Evolutionary conservation across 352 stramenopile genomes (phyloP).

Genomic region (Pythium phragmitis): DNA sequence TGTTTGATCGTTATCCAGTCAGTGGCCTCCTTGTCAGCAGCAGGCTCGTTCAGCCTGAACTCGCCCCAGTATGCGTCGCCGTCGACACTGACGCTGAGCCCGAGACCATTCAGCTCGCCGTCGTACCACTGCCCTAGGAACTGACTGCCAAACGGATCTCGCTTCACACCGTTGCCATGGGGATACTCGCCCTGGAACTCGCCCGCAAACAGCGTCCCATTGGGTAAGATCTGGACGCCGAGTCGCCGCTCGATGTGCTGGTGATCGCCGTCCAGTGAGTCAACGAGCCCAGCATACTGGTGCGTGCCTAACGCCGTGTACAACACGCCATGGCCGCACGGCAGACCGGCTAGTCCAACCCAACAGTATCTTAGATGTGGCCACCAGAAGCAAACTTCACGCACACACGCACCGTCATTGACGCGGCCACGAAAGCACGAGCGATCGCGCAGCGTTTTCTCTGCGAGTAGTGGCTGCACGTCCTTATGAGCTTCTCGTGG

Average conservation of each 20-base stretch:
- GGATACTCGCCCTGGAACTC: slow-evolving; percentile 31
- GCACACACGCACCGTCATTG: not conserved
- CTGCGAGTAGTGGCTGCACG: not conserved
- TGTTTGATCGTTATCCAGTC: slow-evolving; percentile 6
- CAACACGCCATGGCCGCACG: slow-evolving; percentile 41
- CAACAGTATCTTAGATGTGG: not conserved
- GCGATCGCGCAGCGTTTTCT: slow-evolving; percentile 6
- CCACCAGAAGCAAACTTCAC: not conserved
- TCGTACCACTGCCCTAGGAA: slow-evolving; percentile 45
- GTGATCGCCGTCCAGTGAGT: not conserved
- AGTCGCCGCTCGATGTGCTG: slow-evolving; percentile 36
- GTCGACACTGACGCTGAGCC: slow-evolving; percentile 37
- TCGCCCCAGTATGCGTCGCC: slow-evolving; percentile 21
- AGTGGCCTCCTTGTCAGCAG: not conserved
- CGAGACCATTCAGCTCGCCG: slow-evolving; percentile 38
- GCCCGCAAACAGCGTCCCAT: slow-evolving; percentile 41
- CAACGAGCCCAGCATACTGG: slow-evolving; percentile 41
- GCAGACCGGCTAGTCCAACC: slow-evolving; percentile 7
- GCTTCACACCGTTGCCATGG: slow-evolving; percentile 44
- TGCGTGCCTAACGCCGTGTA: slow-evolving; percentile 32
- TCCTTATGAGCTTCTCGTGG: not conserved
- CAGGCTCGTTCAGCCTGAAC: slow-evolving; percentile 30
- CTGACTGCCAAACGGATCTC: slow-evolving; percentile 40
- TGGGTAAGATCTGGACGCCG: slow-evolving; percentile 42
- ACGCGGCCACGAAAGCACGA: slow-evolving; percentile 9